These are phyloP conservation scores for Tricholoma bakamatsutake DNA, from an alignment of 768 basidiomycete genomes.

Conservation along the genomic window DNA sequence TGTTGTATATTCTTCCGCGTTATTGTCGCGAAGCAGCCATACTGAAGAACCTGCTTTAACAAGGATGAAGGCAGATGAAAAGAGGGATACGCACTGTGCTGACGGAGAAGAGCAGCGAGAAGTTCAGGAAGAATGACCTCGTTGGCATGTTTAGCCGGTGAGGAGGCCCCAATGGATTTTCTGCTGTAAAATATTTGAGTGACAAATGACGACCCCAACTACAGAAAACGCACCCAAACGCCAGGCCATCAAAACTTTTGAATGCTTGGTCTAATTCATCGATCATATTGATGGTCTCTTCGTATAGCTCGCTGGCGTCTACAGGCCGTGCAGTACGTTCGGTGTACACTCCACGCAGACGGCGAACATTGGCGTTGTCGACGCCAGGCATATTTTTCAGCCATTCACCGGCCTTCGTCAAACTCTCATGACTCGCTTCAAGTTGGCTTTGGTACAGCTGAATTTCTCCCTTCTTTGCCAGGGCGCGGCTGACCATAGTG, in stretches of 20 bases:
- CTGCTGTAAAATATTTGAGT: slow-evolving; percentile 28
- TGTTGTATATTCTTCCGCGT: slow-evolving; percentile 42
- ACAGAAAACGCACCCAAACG: slow-evolving; percentile 33
- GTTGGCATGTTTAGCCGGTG: slow-evolving; percentile 18
- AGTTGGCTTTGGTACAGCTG: slow-evolving; percentile 57
- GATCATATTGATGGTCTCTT: slow-evolving; percentile 50
- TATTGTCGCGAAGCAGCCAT: slow-evolving; percentile 59
- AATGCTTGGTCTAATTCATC: slow-evolving; percentile 57
- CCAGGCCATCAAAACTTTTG: slow-evolving; percentile 41
- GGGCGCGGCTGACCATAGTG: slow-evolving; percentile 56
- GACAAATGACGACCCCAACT: background rate
- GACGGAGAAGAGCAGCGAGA: slow-evolving; percentile 55
- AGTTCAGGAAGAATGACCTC: slow-evolving; percentile 58
- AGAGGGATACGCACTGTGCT: slow-evolving; percentile 49
- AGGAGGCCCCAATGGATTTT: slow-evolving; percentile 36
- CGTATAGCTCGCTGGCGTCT: slow-evolving; percentile 49
- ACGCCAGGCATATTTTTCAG: slow-evolving; percentile 43
- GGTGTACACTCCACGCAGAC: slow-evolving; percentile 51
- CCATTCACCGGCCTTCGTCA: slow-evolving; percentile 44
- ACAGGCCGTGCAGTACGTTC: slow-evolving; percentile 32
- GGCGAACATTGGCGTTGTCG: slow-evolving; percentile 52
- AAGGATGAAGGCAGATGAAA: background rate
- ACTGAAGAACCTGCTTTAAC: slow-evolving; percentile 33
- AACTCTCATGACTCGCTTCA: slow-evolving; percentile 47
- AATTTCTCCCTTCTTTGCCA: slow-evolving; percentile 64